These are phyloP conservation scores for Rehmannia glutinosa DNA, from an alignment of 257 asterid species.

Conservation along the genomic window DNA sequence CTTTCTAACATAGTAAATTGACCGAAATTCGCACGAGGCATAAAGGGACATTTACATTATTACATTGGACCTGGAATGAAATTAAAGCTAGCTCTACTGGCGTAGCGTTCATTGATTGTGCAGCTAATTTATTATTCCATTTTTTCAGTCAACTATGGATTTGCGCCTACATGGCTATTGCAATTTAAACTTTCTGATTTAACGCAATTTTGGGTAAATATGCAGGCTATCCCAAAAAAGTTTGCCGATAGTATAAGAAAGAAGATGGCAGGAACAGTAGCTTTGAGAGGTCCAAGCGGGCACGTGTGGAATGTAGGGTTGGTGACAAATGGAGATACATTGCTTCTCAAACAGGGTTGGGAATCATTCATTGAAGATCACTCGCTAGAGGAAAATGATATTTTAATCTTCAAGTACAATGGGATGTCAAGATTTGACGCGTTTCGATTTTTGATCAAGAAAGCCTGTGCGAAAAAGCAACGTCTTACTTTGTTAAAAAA, in stretches of 20 bases:
- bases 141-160: background rate
- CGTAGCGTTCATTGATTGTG: no score
- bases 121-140: no score
- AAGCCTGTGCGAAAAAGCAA: conserved; percentile 34
- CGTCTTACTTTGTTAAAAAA: conserved; percentile 32
- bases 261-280: conserved; percentile 21
- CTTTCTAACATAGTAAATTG: background rate
- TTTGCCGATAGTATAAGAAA: conserved; percentile 27
- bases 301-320: conserved; percentile 39
- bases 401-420: conserved; percentile 36
- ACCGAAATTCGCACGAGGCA: background rate
- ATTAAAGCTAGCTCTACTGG: no score
- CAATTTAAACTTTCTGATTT: background rate
- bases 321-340: conserved; percentile 27
- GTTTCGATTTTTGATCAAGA: conserved; percentile 24
- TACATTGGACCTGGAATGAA: background rate
- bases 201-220: background rate
- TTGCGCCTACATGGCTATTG: no score
- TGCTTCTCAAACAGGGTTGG: conserved; percentile 44
- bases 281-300: conserved; percentile 53
- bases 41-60: no score
- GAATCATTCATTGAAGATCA: conserved; percentile 41
- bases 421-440: conserved; percentile 27
- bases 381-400: conserved; percentile 36
- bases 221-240: conserved; percentile 34